A percentile compares a stretch with the other conserved stretches of the same genome.
phyloP scores from a whole-genome alignment of 1,284 basidiomycete genomes.

The Trichosporon sp. region DNA sequence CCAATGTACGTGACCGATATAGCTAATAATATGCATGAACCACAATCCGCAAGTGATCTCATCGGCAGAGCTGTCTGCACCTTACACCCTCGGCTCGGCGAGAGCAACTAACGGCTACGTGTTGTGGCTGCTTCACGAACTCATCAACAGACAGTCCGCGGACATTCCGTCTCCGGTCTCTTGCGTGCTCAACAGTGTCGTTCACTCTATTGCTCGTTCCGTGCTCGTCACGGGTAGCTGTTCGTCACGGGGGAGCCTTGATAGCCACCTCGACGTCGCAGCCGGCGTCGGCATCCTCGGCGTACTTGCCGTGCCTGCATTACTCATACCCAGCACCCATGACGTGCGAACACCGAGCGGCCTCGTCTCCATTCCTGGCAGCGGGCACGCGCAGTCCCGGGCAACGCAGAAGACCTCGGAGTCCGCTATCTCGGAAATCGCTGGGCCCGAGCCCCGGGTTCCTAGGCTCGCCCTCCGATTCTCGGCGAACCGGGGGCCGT shows the following conservation, averaged over 20 bases:
- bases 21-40: not conserved
- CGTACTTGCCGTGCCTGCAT: not conserved
- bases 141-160: too few species aligned
- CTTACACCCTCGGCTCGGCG: not conserved
- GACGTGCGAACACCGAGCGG: not conserved
- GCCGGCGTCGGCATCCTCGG: not conserved
- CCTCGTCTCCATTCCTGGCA: not conserved
- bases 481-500: too few species aligned
- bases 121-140: too few species aligned
- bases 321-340: not conserved
- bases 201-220: too few species aligned
- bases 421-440: too few species aligned
- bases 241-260: too few species aligned
- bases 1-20: not conserved
- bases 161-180: not conserved
- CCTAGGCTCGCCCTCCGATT: not conserved
- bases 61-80: not conserved
- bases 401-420: too few species aligned
- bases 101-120: too few species aligned
- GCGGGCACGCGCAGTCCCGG: too few species aligned
- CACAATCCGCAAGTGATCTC: not conserved
- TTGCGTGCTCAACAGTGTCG: too few species aligned
- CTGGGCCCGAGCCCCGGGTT: too few species aligned
- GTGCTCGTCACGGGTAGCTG: too few species aligned
- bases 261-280: not conserved